Evolutionary conservation across 2,329 filamentous ascomycete genomes (phyloP).

Genomic region (Penicillium palitans): DNA sequence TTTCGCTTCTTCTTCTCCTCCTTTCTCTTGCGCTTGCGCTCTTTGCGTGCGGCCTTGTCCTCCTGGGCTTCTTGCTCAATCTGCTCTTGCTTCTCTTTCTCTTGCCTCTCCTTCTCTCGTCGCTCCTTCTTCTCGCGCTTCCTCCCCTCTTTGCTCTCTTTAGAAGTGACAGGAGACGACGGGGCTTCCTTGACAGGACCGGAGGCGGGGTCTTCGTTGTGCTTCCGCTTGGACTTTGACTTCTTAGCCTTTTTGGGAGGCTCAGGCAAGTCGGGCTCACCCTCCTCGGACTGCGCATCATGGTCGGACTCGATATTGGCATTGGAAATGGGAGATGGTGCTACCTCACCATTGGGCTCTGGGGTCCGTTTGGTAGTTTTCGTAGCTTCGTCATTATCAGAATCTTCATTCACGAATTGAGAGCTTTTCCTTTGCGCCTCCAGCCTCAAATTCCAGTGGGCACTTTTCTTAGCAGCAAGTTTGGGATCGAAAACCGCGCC

Average conservation of each 20-base stretch:
- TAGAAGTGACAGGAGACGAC: not conserved
- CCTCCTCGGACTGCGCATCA: not conserved
- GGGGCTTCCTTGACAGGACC: not conserved
- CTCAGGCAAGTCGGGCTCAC: not conserved
- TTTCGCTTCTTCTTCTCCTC: conserved; percentile 8
- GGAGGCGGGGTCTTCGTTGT: not conserved
- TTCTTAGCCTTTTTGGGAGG: not conserved
- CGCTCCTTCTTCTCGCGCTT: conserved; percentile 14
- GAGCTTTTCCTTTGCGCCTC: conserved; percentile 15
- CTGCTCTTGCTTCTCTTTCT: not conserved
- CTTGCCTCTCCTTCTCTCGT: conserved; percentile 12
- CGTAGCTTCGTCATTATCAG: conserved; percentile 16
- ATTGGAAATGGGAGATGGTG: not conserved
- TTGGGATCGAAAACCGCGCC: conserved; percentile 30
- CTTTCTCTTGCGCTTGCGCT: conserved; percentile 3
- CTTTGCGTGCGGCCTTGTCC: conserved; percentile 1
- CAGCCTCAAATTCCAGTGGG: conserved; percentile 11
- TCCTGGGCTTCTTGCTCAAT: conserved; percentile 3
- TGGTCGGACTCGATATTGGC: not conserved
- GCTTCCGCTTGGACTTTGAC: conserved; percentile 3
- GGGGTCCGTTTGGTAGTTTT: not conserved
- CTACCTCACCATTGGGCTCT: not conserved
- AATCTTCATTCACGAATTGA: conserved; percentile 19
- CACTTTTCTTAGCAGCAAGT: conserved; percentile 4
- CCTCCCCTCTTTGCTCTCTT: conserved; percentile 1